Base-by-base conservation (phyloP, 2,329 filamentous ascomycete genomes). In the Colletotrichum noveboracense region DNA sequence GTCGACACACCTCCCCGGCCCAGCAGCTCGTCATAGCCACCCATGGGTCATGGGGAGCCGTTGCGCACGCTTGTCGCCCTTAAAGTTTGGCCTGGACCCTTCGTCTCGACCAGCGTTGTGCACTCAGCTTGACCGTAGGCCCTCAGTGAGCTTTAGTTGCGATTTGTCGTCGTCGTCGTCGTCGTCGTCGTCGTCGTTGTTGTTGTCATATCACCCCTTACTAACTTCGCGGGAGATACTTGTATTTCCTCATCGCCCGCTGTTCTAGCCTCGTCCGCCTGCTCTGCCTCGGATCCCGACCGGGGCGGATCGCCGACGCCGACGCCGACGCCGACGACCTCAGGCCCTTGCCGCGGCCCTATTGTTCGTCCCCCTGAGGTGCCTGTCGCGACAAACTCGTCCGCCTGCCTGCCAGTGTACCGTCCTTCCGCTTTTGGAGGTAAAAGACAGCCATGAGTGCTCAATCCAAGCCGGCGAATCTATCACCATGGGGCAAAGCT, bases 401-500 rank as follows among this genome's bases (percentile, higher is more conserved):
- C 55, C 7, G 43, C 58, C 16, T 62, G n/a, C 26, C 24, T 28
- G 28, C 48, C 52, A 34, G 36, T 18, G 13, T 12, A 56, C 58
- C 21, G 30, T 61, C 18, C 24, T n/a, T 36, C 38, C 16, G 10
- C 26, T 61, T 36, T 32, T 32, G 12, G 7, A 66, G 16, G 32
- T 32, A 58, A 55, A 32, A 71, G 61, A 70, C 75, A 52, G n/a
- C 28, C 14, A 91, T 92, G 90, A 85, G 86, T 74, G 88, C 83
- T 69, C 89, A 90, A 80, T 92, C 90, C 52, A 96, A 96, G 85
- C 89, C 92, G 78, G 88, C 88, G 69, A 88, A 88, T 79, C 91
- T 98, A 75, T 96, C 97, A 56, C 95, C 97, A 70, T 98, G 96
- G 96, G 96, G 96, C 70, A 93, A 94, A 82, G 97, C 97, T 70